Percentiles rank a stretch among this genome's conserved stretches.
Conservation (phyloP, 345 rosid species). For the Lumnitzera littorea region DNA sequence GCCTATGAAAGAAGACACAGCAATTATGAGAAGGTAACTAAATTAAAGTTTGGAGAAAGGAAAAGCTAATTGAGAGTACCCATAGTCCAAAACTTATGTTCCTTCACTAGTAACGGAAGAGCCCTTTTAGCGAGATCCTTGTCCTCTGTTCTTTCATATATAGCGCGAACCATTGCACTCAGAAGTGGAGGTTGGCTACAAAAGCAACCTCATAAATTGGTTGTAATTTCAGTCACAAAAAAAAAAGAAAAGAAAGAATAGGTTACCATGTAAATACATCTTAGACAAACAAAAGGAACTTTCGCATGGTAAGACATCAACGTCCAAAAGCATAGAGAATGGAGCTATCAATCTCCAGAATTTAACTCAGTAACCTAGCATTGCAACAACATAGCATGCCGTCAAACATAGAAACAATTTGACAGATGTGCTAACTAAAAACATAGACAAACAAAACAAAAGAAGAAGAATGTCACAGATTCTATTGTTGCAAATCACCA, state of each 20-base stretch:
- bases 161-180: constrained; percentile 71
- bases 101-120: constrained; percentile 66
- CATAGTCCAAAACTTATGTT: constrained; percentile 74
- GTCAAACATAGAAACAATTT: no score
- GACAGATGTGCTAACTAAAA: no score
- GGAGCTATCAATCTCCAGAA: no score
- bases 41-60: not conserved
- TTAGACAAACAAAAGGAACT: no score
- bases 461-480: no score
- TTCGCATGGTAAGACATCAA: no score
- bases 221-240: not conserved
- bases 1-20: constrained; percentile 27
- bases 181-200: constrained; percentile 88
- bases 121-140: constrained; percentile 40
- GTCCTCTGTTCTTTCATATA: constrained; percentile 63
- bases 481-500: no score
- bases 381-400: no score
- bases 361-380: no score
- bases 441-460: no score
- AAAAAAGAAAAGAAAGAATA: not conserved
- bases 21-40: not conserved
- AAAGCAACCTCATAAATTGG: not conserved
- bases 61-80: constrained; percentile 22
- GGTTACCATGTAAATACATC: no score
- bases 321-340: no score